Base-by-base conservation (phyloP, 805 yeast species). In the Kazachstania psychrophila region DNA sequence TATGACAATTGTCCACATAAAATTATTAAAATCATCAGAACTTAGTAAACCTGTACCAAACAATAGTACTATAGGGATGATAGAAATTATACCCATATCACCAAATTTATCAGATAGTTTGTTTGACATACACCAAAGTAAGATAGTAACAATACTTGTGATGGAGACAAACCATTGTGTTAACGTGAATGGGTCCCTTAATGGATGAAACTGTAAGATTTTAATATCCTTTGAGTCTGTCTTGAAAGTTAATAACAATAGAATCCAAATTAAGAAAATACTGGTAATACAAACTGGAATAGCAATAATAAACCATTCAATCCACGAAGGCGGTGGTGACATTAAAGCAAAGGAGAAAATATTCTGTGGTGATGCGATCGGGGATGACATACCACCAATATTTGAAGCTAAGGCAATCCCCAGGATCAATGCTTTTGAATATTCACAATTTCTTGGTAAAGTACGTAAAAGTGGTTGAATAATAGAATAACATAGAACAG, bases 291-390 rank as follows among this genome's bases (percentile, higher is more conserved):
- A 70, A 9, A 88, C 86, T 0, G 98, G 98, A 14, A 88, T 60
- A 0, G 95, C 75, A 31, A 89, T 74, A 6, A 79, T 75, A 58
- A 89, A 92, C 98, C 98, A 89, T 55, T 85, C 82, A 9, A 79
- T 78, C 98, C 98, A 89, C 7, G 80, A 75, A 1, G 79, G 78
- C 38, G 72, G 78, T 1, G 94, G 95, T 39, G 68, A 69, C 97
- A 89, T 89, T 47, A 79, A 66, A 39, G 85, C 88, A 34, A 89
- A 69, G 1, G 96, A 95, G 49, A 89, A 78, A 44, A 89, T 84
- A 58, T 89, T 89, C 56, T 89, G 98, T 2, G 98, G 98, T 3
- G 96, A 85, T 1, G 96, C 88, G 52, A 89, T 89, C 6, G 98
- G 98, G 4, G 95, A 85, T 0, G 95, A 81, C 94, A 88, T 89